Conservation (phyloP, 805 yeast species). For the Zygotorulaspora sp. region DNA sequence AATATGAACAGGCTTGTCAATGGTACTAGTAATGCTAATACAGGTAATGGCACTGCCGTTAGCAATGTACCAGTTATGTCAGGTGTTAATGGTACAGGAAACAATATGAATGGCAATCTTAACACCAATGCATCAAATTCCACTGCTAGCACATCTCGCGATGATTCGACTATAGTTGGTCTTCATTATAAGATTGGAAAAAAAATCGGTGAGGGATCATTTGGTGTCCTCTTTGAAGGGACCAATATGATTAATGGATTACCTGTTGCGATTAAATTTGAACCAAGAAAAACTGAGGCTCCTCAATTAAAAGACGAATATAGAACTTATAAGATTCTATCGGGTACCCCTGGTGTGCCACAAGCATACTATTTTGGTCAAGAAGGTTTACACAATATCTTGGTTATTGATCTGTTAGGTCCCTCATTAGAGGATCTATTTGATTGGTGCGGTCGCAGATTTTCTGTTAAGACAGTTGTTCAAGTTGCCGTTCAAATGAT, state of each 20-base stretch:
- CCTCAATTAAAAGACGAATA: constrained; percentile 97
- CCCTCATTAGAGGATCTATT: constrained; percentile 94
- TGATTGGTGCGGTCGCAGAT: constrained; percentile 96
- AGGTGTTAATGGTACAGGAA: constrained; percentile 1
- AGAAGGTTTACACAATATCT: constrained; percentile 92
- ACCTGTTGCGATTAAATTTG: constrained; percentile 94
- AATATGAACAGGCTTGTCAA: constrained; percentile 16
- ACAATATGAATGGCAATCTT: constrained; percentile 1
- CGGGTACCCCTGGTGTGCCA: constrained; percentile 83
- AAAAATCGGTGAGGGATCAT: constrained; percentile 97
- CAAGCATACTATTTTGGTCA: constrained; percentile 98
- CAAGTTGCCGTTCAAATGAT: constrained; percentile 96
- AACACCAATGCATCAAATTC: constrained; percentile 5
- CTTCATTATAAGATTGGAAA: constrained; percentile 95
- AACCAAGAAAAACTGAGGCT: constrained; percentile 94
- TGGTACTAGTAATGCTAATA: constrained; percentile 12
- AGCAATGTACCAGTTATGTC: constrained; percentile 8
- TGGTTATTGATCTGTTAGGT: constrained; percentile 91
- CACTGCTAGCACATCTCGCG: constrained; percentile 13
- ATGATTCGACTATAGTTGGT: constrained; percentile 56
- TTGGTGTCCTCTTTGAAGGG: constrained; percentile 96
- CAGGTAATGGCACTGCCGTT: constrained; percentile 4
- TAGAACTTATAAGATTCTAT: constrained; percentile 84
- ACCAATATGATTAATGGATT: constrained; percentile 84
- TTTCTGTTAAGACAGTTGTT: constrained; percentile 81